These are phyloP conservation scores for Irpex rosettiformis DNA, from an alignment of 1,284 basidiomycete genomes.

Conservation along the genomic window DNA sequence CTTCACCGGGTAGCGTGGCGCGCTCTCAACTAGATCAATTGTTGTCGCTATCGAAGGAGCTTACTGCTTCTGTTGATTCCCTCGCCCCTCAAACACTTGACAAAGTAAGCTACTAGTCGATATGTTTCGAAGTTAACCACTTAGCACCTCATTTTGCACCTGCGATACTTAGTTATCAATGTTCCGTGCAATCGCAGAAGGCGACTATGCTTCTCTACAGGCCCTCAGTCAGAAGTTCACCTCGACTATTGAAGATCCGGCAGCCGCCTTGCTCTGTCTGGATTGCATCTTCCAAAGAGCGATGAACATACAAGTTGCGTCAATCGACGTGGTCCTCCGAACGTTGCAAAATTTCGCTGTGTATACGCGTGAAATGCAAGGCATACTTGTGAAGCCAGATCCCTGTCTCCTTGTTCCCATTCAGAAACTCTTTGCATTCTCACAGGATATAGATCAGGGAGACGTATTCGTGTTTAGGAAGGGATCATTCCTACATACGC, in stretches of 20 bases:
- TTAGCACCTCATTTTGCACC: too few species aligned
- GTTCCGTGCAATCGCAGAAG: background rate
- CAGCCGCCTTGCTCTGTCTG: slow-evolving; percentile 40
- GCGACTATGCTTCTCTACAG: background rate
- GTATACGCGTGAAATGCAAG: slow-evolving; percentile 35
- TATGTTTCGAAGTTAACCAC: background rate
- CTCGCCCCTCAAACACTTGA: background rate
- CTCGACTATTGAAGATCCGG: slow-evolving; percentile 19
- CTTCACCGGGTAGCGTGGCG: slow-evolving; percentile 7
- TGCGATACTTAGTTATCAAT: background rate
- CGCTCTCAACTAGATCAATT: background rate
- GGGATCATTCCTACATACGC: slow-evolving; percentile 22
- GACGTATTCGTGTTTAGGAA: slow-evolving; percentile 26
- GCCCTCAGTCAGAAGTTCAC: slow-evolving; percentile 22
- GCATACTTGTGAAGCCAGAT: slow-evolving; percentile 24
- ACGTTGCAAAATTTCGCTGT: slow-evolving; percentile 32
- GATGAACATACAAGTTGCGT: slow-evolving; percentile 19
- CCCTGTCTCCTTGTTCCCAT: slow-evolving; percentile 24
- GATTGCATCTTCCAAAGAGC: slow-evolving; percentile 35
- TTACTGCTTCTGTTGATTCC: background rate
- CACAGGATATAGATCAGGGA: slow-evolving; percentile 18
- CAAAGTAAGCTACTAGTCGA: background rate
- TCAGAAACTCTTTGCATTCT: slow-evolving; percentile 38
- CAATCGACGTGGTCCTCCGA: slow-evolving; percentile 22
- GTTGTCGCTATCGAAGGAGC: background rate